Percentiles rank a stretch among this genome's conserved stretches.
Conservation (phyloP, 192 early-diverging fungal genomes). For the Ambispora gerdemannii region DNA sequence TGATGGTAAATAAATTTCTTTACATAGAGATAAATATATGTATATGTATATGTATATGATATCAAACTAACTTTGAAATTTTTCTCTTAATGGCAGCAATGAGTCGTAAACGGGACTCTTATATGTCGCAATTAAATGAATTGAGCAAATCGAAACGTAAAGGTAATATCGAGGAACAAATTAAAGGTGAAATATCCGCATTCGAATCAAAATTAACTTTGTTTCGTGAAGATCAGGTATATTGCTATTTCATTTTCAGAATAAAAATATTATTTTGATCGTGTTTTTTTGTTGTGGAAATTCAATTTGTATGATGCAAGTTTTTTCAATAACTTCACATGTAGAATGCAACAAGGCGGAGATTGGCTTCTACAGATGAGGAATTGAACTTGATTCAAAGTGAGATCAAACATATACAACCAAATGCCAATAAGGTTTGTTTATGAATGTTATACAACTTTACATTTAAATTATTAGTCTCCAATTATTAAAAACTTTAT, state of each 20-base stretch:
- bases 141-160: conserved; percentile 67
- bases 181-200: conserved; percentile 56
- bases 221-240: conserved; percentile 63
- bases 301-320: background rate
- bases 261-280: too few relatives aligned
- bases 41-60: too few relatives aligned
- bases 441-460: conserved; percentile 26
- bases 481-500: background rate
- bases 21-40: background rate
- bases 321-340: background rate
- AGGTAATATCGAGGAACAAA: conserved; percentile 59
- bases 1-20: conserved; percentile 12
- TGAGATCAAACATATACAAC: conserved; percentile 34
- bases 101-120: conserved; percentile 64
- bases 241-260: too few relatives aligned
- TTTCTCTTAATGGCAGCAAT: conserved; percentile 35
- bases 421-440: conserved; percentile 34
- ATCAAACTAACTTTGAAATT: too few relatives aligned
- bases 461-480: conserved; percentile 30
- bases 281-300: conserved; percentile 10
- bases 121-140: conserved; percentile 70
- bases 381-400: conserved; percentile 56
- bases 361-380: conserved; percentile 56
- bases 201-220: conserved; percentile 59
- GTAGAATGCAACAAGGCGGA: conserved; percentile 49